These are phyloP conservation scores for Thraustochytrium sp. DNA, from an alignment of 352 stramenopile genomes.

Conservation along the genomic window DNA sequence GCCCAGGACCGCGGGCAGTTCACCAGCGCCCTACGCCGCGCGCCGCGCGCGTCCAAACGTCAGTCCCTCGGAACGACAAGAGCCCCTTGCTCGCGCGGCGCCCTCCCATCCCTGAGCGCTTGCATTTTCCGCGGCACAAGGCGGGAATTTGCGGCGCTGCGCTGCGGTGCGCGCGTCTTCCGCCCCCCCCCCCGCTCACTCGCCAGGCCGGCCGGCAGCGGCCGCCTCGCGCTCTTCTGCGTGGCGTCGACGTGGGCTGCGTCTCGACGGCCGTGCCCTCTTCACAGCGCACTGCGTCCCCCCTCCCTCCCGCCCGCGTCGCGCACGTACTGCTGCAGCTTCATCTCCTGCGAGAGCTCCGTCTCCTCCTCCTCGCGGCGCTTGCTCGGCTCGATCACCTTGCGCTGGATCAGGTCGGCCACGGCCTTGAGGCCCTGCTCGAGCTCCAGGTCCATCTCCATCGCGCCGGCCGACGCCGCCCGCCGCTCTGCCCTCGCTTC, in stretches of 20 bases:
- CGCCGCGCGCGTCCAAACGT: no score
- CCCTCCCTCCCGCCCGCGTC: background rate
- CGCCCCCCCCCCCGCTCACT: no score
- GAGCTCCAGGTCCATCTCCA: constrained; percentile 33
- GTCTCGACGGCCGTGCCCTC: no score
- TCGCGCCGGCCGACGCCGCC: no score
- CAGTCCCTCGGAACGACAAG: no score
- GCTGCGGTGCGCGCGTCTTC: no score
- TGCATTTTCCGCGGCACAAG: no score
- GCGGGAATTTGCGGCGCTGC: no score
- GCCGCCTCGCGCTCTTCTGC: no score
- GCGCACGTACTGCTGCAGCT: constrained; percentile 25
- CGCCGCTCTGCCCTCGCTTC: no score
- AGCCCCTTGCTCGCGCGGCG: background rate
- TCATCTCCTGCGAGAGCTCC: background rate
- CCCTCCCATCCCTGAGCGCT: background rate
- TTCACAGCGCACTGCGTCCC: background rate
- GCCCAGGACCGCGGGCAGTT: constrained; percentile 17
- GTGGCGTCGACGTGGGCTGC: no score
- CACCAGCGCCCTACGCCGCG: background rate
- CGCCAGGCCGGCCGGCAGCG: no score
- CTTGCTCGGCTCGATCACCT: constrained; percentile 37
- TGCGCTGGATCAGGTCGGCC: constrained; percentile 36
- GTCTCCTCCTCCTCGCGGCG: constrained; percentile 9
- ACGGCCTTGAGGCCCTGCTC: constrained; percentile 35